phyloP scores from a whole-genome alignment of 495 filamentous ascomycete genomes.

The Aspergillus sclerotiicarbonarius region DNA sequence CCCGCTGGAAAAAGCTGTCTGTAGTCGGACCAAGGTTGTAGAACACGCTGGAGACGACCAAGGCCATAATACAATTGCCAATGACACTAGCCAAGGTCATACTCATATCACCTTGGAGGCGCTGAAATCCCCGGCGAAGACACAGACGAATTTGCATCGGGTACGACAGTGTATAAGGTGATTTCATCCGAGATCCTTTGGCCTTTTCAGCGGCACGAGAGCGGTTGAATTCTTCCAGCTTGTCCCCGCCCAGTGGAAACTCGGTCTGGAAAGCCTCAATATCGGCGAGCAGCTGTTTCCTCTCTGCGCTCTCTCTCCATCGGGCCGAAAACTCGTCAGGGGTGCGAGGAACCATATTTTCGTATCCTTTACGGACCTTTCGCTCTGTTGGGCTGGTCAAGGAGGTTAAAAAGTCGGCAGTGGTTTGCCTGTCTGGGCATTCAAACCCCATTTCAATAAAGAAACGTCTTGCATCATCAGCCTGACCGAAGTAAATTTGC shows the following conservation, averaged over 20 bases:
- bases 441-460: constrained; percentile 75
- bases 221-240: constrained; percentile 65
- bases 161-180: constrained; percentile 76
- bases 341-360: constrained; percentile 64
- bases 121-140: constrained; percentile 67
- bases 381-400: constrained; percentile 72
- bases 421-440: constrained; percentile 69
- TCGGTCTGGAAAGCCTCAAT: constrained; percentile 67
- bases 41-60: constrained; percentile 82
- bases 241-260: constrained; percentile 62
- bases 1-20: constrained; percentile 70
- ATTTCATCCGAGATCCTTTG: constrained; percentile 58
- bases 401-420: constrained; percentile 78
- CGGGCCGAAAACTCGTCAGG: constrained; percentile 72
- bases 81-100: constrained; percentile 68
- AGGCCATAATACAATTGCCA: constrained; percentile 69
- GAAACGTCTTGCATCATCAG: constrained; percentile 61
- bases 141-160: constrained; percentile 70
- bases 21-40: constrained; percentile 66
- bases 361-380: constrained; percentile 59
- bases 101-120: constrained; percentile 66
- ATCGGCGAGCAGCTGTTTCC: constrained; percentile 60
- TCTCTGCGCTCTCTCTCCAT: constrained; percentile 75
- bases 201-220: constrained; percentile 56
- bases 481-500: constrained; percentile 76